Evolutionary conservation across 192 early-diverging fungal genomes (phyloP), one percentile per base, ranked within the genome.

Genomic region (Mortierella claussenii): DNA sequence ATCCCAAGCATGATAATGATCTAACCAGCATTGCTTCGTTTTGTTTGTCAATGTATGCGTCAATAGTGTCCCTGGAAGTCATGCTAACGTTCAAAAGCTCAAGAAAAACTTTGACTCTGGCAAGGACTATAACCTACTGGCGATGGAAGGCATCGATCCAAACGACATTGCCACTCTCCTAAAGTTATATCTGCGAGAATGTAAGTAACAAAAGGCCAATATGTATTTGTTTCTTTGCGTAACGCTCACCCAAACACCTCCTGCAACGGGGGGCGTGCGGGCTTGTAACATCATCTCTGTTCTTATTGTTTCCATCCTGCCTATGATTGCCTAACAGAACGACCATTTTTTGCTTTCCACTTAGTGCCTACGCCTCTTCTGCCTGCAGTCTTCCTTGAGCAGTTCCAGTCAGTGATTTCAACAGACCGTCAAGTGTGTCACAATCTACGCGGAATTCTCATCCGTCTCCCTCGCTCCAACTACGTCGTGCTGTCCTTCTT

Each of bases 101-200:
- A 78, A 75, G 24, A 65, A 63, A 43, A 65, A 81, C 26, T 87
- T 85, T 64, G 81, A 87, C 54, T 48, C 69, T 58, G 86, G 86
- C 78, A 82, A 67, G 51, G 86, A 88, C 54, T 44, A 79, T 47
- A 81, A 88, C 55, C 75, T 88, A 33, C 49, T 70, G 36, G 37
- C 56, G 12, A 76, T 76, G 40, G 64, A 68, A 1, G 70, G 64
- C 20, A 58, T 73, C 30, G 88, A 89, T 49, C 86, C 88, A 12
- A 84, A 89, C 49, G 85, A 82, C 12, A 87, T 88, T 34, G 86
- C 83, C 30, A 80, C 86, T 24, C 65, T 89, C 24, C 69, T 89
- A 15, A 89, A 88, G 52, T 76, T 85, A 57, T 89, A 88, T 58
- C 53, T 89, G 20, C 67, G 88, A 61, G 86, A 89, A 68, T 73